Conservation (phyloP, 2,329 filamentous ascomycete species). For the Fusarium pseudoanthophilum region DNA sequence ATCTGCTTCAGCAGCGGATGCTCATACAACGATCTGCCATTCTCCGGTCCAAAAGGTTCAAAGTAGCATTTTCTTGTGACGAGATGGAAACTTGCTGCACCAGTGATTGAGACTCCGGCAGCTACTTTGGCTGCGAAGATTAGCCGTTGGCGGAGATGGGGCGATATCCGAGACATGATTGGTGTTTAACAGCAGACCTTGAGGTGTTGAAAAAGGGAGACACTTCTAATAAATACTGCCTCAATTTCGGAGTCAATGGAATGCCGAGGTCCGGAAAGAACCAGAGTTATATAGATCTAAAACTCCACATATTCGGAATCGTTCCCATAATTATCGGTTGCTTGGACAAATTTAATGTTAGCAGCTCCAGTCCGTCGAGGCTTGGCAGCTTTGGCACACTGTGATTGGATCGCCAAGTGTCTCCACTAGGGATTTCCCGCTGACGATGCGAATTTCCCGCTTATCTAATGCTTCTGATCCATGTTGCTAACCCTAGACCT, state of each 20-base stretch:
- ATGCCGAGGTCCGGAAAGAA: neutral
- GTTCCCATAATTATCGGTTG: neutral
- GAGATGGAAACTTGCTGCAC: conserved; percentile 22
- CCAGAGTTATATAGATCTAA: neutral
- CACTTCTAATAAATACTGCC: neutral
- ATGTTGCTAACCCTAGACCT: neutral
- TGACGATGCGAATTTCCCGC: neutral
- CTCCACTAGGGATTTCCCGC: neutral
- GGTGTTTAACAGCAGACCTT: neutral
- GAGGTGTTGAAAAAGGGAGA: neutral
- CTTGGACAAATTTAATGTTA: neutral
- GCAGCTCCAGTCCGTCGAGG: neutral
- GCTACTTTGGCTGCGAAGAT: neutral
- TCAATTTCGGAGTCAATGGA: neutral
- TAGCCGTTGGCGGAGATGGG: neutral
- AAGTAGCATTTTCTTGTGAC: conserved; percentile 35
- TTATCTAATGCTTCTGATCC: fast-evolving
- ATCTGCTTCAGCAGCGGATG: conserved; percentile 27
- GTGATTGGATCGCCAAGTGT: neutral
- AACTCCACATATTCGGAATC: neutral
- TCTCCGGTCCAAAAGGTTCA: conserved; percentile 29
- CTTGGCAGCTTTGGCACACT: neutral
- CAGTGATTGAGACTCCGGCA: neutral
- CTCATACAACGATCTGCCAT: conserved; percentile 7
- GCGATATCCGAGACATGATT: neutral